Evolutionary conservation across 2,329 filamentous ascomycete genomes (phyloP).

Genomic region (Cytospora chrysosperma): DNA sequence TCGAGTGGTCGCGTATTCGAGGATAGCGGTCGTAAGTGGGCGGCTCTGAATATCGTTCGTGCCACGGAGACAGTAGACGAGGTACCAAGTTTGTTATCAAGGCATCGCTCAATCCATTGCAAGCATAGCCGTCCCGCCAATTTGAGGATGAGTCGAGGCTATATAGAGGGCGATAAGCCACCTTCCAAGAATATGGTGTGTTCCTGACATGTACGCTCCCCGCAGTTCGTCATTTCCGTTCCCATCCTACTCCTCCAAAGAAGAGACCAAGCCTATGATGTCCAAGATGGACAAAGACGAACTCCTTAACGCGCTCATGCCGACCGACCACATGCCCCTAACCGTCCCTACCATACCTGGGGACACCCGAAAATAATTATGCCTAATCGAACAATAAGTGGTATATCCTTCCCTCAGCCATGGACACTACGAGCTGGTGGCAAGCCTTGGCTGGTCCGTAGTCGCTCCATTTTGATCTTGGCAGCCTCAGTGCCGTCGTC

Average conservation of each 20-base stretch:
- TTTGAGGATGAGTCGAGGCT: constrained; percentile 12
- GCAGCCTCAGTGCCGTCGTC: constrained; percentile 69
- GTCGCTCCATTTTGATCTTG: constrained; percentile 58
- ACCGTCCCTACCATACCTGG: constrained; percentile 13
- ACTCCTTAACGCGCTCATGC: constrained; percentile 17
- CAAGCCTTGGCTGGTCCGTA: constrained; percentile 43
- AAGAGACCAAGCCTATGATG: constrained; percentile 13
- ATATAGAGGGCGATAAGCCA: constrained; percentile 15
- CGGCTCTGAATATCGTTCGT: constrained; percentile 3
- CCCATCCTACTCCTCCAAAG: constrained; percentile 2
- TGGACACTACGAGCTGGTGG: constrained; percentile 23
- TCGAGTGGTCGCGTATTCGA: background rate
- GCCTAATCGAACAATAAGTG: constrained; percentile 12
- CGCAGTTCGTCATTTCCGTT: constrained; percentile 15
- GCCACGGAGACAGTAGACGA: constrained; percentile 9
- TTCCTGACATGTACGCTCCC: constrained; percentile 6
- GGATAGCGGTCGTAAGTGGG: background rate
- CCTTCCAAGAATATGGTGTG: constrained; percentile 3
- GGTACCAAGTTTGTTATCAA: background rate
- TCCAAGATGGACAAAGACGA: constrained; percentile 19
- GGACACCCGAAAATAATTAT: constrained; percentile 19
- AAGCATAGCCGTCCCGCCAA: constrained; percentile 13
- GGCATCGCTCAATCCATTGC: constrained; percentile 19
- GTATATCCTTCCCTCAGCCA: constrained; percentile 21
- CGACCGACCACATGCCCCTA: constrained; percentile 13